These are phyloP conservation scores for Trichosporon asahii DNA, from an alignment of 1,284 basidiomycete genomes.

Conservation along the genomic window DNA sequence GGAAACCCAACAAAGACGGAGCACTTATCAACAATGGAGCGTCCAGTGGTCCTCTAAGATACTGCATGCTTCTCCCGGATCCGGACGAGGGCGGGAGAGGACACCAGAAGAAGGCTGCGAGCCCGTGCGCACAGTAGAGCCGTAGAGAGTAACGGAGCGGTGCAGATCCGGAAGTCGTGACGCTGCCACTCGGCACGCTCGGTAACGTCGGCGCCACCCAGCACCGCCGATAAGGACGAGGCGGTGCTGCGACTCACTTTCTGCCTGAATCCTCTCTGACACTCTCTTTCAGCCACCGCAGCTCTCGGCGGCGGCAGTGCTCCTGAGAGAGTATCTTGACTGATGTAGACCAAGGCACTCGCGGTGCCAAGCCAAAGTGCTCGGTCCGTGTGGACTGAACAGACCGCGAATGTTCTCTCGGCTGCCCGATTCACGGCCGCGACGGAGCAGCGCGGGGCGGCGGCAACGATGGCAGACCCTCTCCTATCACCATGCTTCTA, in stretches of 20 bases:
- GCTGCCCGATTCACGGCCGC: too few relatives aligned
- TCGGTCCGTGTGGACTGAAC: too few relatives aligned
- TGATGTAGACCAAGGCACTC: too few relatives aligned
- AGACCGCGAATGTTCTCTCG: too few relatives aligned
- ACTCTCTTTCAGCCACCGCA: background rate
- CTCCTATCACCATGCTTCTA: too few relatives aligned
- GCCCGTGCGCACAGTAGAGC: background rate
- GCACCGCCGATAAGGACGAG: background rate
- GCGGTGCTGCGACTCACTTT: background rate
- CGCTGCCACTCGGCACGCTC: background rate
- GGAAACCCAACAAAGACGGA: background rate
- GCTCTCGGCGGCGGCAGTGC: too few relatives aligned
- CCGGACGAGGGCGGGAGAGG: too few relatives aligned
- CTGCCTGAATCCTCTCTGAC: background rate
- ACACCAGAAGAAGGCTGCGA: background rate
- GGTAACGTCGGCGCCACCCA: background rate
- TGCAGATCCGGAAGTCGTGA: background rate
- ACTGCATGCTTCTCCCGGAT: background rate
- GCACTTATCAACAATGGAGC: background rate
- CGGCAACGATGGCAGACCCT: too few relatives aligned
- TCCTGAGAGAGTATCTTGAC: too few relatives aligned
- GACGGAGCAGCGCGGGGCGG: too few relatives aligned
- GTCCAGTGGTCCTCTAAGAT: background rate
- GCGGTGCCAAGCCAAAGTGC: too few relatives aligned
- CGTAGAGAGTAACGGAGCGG: background rate